Percentiles rank a stretch among this genome's conserved stretches.
These are phyloP conservation scores for Sambucus nigra DNA, from an alignment of 129 eudicot species.

Conservation along the genomic window DNA sequence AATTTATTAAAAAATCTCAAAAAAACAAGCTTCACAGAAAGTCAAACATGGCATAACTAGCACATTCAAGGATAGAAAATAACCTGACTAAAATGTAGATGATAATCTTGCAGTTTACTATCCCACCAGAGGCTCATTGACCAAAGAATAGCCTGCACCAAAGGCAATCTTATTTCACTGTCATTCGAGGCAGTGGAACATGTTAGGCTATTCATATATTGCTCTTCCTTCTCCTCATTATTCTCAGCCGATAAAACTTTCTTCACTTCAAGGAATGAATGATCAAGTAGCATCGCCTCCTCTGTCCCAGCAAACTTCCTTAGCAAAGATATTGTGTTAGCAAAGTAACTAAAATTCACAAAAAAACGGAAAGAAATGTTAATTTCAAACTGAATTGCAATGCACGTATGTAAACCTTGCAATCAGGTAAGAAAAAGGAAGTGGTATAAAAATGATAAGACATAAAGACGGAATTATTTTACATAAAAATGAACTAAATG, in stretches of 20 bases:
- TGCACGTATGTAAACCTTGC: too few relatives aligned
- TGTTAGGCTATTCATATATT: constrained; percentile 26
- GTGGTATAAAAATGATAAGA: too few relatives aligned
- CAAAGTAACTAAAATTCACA: not conserved
- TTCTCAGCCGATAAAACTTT: constrained; percentile 37
- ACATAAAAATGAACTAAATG: too few relatives aligned
- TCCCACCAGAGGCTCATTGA: constrained; percentile 76
- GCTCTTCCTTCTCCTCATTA: constrained; percentile 41
- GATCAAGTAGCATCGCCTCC: constrained; percentile 52
- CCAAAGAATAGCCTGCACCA: constrained; percentile 55
- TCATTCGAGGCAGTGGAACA: constrained; percentile 33
- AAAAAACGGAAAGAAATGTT: not conserved
- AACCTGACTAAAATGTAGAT: constrained; percentile 76
- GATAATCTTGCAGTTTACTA: constrained; percentile 73
- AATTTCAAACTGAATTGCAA: not conserved
- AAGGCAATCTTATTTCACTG: constrained; percentile 26
- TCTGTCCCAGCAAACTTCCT: constrained; percentile 63
- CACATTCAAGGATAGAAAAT: constrained; percentile 8
- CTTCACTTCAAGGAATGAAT: constrained; percentile 51
- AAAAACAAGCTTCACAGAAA: not conserved
- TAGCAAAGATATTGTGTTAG: constrained; percentile 18
- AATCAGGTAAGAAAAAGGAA: too few relatives aligned
- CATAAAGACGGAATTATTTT: too few relatives aligned
- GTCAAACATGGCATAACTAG: constrained; percentile 9
- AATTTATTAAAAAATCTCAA: not conserved